phyloP scores from a whole-genome alignment of 2,329 filamentous ascomycete species.

The Juglanconis oblonga region DNA sequence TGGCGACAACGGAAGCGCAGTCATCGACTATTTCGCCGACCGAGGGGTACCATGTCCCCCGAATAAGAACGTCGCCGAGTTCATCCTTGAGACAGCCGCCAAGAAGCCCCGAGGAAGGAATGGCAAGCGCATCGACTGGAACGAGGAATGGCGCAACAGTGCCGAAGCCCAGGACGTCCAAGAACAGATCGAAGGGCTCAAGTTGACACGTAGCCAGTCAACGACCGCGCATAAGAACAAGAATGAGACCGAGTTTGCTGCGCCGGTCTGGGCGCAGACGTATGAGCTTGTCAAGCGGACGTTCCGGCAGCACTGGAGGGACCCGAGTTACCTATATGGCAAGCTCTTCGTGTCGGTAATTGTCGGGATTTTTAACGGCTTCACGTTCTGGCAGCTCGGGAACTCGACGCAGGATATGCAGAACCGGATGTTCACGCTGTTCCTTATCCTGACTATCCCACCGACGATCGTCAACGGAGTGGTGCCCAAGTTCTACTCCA shows the following conservation, averaged over 20 bases:
- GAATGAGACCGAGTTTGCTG: slow-evolving; percentile 52
- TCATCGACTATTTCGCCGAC: slow-evolving; percentile 57
- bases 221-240: slow-evolving; percentile 41
- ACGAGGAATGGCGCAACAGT: slow-evolving; percentile 34
- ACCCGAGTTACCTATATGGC: slow-evolving; percentile 60
- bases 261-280: slow-evolving; percentile 54
- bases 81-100: slow-evolving; percentile 49
- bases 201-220: slow-evolving; percentile 37
- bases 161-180: slow-evolving; percentile 30
- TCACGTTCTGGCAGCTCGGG: slow-evolving; percentile 65
- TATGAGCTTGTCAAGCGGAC: slow-evolving; percentile 52
- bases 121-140: slow-evolving; percentile 38
- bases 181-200: slow-evolving; percentile 38
- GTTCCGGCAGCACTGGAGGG: slow-evolving; percentile 64
- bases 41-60: slow-evolving; percentile 48
- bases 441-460: slow-evolving; percentile 73
- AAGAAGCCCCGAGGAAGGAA: slow-evolving; percentile 43
- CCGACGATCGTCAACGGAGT: slow-evolving; percentile 75
- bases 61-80: slow-evolving; percentile 63
- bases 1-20: slow-evolving; percentile 56
- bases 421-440: slow-evolving; percentile 70
- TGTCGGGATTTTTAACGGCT: slow-evolving; percentile 59
- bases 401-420: slow-evolving; percentile 61
- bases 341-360: slow-evolving; percentile 36
- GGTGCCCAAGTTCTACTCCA: slow-evolving; percentile 67